Evolutionary conservation across 345 rosid genomes (phyloP).

Genomic region (Salix arbutifolia): DNA sequence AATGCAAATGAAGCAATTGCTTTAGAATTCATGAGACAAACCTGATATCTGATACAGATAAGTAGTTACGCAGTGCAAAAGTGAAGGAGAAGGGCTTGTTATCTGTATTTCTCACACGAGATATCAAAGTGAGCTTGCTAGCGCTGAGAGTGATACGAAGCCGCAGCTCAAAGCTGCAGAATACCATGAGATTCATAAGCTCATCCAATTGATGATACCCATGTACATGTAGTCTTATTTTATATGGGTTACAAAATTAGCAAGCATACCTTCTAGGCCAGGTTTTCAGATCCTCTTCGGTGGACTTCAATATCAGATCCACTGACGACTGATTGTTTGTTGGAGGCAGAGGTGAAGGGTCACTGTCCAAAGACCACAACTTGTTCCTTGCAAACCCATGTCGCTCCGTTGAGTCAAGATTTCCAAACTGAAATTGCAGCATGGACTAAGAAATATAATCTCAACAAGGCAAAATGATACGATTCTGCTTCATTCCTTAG

Average conservation of each 20-base stretch:
- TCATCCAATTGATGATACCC: neutral
- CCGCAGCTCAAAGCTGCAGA: slow-evolving; percentile 81
- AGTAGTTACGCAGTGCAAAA: slow-evolving; percentile 66
- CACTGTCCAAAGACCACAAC: slow-evolving; percentile 66
- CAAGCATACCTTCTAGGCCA: slow-evolving; percentile 77
- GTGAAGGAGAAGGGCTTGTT: slow-evolving; percentile 74
- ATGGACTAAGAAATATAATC: slow-evolving; percentile 14
- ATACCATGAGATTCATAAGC: slow-evolving; percentile 7
- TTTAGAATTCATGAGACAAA: slow-evolving; percentile 19
- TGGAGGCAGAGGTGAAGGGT: slow-evolving; percentile 85
- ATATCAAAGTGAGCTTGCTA: slow-evolving; percentile 80
- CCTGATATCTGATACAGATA: slow-evolving; percentile 93
- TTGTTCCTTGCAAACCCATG: slow-evolving; percentile 88
- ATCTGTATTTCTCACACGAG: slow-evolving; percentile 91
- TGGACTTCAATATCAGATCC: slow-evolving; percentile 69
- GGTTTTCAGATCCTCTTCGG: slow-evolving; percentile 71
- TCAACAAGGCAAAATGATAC: neutral
- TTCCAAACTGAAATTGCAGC: slow-evolving; percentile 60
- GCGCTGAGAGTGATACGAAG: slow-evolving; percentile 68
- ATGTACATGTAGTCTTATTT: neutral
- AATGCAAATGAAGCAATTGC: slow-evolving; percentile 8
- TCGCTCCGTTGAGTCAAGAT: slow-evolving; percentile 68
- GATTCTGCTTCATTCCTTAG: slow-evolving; percentile 11
- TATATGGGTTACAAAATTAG: slow-evolving; percentile 8
- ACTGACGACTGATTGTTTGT: slow-evolving; percentile 63